Base-by-base conservation (phyloP, 2,329 filamentous ascomycete species). In the Bipolaris cookei region DNA sequence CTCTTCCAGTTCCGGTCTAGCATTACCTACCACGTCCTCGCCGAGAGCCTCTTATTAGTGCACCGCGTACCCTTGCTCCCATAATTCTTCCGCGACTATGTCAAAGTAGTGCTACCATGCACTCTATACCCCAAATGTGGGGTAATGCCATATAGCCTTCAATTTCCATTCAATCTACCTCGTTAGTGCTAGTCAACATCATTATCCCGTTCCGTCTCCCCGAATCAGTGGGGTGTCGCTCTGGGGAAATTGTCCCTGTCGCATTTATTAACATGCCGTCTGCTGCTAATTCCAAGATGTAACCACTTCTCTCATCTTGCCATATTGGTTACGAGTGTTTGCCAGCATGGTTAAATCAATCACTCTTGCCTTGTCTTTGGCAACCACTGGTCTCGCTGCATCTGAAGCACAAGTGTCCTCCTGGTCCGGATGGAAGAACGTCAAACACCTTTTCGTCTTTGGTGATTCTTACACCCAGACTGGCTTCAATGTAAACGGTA, bases 381-480 rank as follows among this genome's bases (percentile, higher is more conserved):
- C 63, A 28, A 54, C 61, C 11, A 56, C 55, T n/a, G 44, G 54
- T 16, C 45, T 69, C 28, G 70, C 71, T 13, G 64, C 66, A 14
- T 69, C 66, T 3, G 16, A 57, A 10, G 37, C 47, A 23, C 54
- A 56, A 8, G 51, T 49, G 6, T 60, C 71, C 18, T 60, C 63
- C 10, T 75, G 73, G 72, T 65, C 67, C 1, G 71, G 68, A 42
- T 75, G 71, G 72, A 68, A 68, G 32, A 63, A 65, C n/a, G 67
- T 74, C 2, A 69, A 74, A 45, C 65, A 75, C 41, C 45, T 75
- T n/a, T 75, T 75, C 48, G 68, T 75, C 25, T 75, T 75, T 62
- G 85, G 85, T 39, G 83, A 88, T 65, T 86, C 83, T 2, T 88
- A 87, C 73, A 84, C 84, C 1, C 80, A 82, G 59, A 86, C 84